Base-by-base conservation (phyloP, 768 basidiomycete genomes). In the Paxillus involutus region DNA sequence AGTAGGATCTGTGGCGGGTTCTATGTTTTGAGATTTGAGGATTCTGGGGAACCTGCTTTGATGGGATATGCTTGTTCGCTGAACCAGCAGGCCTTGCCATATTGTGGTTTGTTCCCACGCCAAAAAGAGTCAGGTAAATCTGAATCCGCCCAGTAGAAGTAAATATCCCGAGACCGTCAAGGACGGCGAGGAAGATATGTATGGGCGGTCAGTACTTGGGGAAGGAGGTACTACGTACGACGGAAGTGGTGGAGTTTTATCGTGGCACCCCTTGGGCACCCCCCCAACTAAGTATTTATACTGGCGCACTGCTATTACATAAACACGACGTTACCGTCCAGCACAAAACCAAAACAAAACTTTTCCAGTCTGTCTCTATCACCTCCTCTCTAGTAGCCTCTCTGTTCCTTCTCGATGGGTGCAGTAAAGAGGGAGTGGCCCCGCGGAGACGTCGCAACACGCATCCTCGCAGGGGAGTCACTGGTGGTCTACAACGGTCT, bases 401-500 rank as follows among this genome's bases (percentile, higher is more conserved):
- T 17, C 36, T 6, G 17, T 36, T 35, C 48, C 21, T 39, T 21
- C 51, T 45, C 47, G 21, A 76, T 75, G 74, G 70, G 69, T 9
- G 63, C 67, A 51, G 39, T 69, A 17, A 64, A 59, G 47, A 59
- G 59, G 16, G 35, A 63, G 19, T 79, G 77, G 73, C 71, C 76
- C 11, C 77, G 84, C 52, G 78, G 82, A 29, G 75, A 82, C 44
- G 76, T 95, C 60, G 87, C 86, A 10, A 67, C 73, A 6, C 83
- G 83, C 63, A 89, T 96, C 63, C 80, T 91, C 66, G 75, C 75
- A 2, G 94, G 94, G 44, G 85, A 91, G 52, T 71, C 73, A 51
- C 83, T 95, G 65, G 77, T 96, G 76, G 77, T 96, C 56, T 88
- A 88, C 75, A 73, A 79, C 65, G 76, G 77, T 63, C 73, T 78